Evolutionary conservation across 148 eudicot species (phyloP), one percentile per base, ranked within the genome.

Genomic region (Rhododendron simsii): DNA sequence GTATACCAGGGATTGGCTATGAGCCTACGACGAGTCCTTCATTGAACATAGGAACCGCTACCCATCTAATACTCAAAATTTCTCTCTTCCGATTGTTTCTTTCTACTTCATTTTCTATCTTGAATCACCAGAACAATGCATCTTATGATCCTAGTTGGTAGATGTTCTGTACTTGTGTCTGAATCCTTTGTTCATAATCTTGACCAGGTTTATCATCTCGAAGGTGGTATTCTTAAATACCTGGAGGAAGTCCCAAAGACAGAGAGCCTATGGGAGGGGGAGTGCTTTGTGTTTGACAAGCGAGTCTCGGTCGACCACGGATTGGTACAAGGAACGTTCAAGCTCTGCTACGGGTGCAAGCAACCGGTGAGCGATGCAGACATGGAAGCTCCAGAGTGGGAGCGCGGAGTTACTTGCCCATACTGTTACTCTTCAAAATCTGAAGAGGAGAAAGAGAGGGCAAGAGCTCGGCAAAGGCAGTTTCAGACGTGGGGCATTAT

Each of bases 261-360:
- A 0, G 93, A 93, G 87, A 94, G 98, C 91, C 87, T 93, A 0
- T 97, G 99, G 99, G 99, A 95, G 75, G 99, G 98, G 15, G 99
- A 97, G 86, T 97, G 99, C 90, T 97, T 97, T 90, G 99, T 97
- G 71, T 97, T 97, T 86, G 99, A 97, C 89, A 97, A 97, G 86
- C 94, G 98, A 50, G 98, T 97, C 48, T 97, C 99, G 0, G 98
- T 97, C 20, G 95, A 97, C 75, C 99, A 97, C 37, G 99, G 99
- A 53, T 85, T 97, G 87, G 96, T 86, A 21, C 98, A 89, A 63
- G 99, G 99, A 69, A 92, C 96, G 35, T 91, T 93, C 91, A 93
- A 97, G 91, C 95, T 97, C 39, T 97, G 99, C 88, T 97, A 97
- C 57, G 99, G 99, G 81, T 97, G 99, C 93, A 97, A 97, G 90